Conservation (phyloP, 2,329 filamentous ascomycete genomes). For the Exophiala viscosa region DNA sequence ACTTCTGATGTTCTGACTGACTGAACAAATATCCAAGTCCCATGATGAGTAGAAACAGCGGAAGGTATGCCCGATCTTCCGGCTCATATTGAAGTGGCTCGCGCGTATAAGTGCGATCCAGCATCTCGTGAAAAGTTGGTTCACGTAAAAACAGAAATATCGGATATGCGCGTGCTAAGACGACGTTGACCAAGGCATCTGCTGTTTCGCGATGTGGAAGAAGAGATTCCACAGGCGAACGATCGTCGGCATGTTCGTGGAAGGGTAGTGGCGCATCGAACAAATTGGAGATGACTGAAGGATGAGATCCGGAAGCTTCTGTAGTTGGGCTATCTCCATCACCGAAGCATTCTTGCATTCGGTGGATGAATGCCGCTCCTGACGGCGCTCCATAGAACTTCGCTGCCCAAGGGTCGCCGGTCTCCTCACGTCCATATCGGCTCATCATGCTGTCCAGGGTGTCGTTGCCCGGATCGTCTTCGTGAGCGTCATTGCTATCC, state of each 20-base stretch:
- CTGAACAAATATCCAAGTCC: constrained; percentile 22
- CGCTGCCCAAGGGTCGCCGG: constrained; percentile 8
- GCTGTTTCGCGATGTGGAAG: constrained; percentile 18
- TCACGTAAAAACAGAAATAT: constrained; percentile 20
- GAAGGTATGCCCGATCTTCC: constrained; percentile 20
- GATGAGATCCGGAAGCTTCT: background rate
- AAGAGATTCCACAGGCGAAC: constrained; percentile 8
- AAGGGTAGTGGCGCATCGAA: constrained; percentile 23
- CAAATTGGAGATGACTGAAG: constrained; percentile 13
- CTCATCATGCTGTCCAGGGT: constrained; percentile 24
- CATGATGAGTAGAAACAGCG: constrained; percentile 17
- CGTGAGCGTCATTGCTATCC: constrained; percentile 4
- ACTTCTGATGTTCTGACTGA: constrained; percentile 12
- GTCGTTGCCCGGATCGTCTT: constrained; percentile 7
- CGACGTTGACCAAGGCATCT: constrained; percentile 9
- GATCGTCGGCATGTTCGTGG: constrained; percentile 8
- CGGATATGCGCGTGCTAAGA: constrained; percentile 18
- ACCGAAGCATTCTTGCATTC: constrained; percentile 15
- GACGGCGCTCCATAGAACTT: constrained; percentile 22
- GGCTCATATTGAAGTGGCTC: constrained; percentile 19
- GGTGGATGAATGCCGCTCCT: constrained; percentile 21
- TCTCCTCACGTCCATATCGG: constrained; percentile 13
- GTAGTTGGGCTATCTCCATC: background rate
- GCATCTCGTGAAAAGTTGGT: constrained; percentile 15
- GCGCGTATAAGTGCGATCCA: constrained; percentile 19